Evolutionary conservation across 305 asterid genomes (phyloP).

Genomic region (Salvia sclarea): DNA sequence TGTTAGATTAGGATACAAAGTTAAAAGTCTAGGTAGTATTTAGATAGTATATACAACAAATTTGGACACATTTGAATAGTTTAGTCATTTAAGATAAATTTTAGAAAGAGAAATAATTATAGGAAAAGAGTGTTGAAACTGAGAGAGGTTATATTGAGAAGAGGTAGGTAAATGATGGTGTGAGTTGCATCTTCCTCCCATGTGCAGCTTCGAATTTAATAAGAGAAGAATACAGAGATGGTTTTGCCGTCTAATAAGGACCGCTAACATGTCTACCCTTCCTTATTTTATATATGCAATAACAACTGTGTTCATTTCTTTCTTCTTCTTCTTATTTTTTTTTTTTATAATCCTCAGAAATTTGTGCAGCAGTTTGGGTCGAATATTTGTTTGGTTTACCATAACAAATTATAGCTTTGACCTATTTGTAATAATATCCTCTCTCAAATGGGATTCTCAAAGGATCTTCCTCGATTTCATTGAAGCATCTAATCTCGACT

Average conservation of each 20-base stretch:
- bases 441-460: constrained; percentile 33
- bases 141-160: constrained; percentile 3
- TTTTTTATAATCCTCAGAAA: not conserved
- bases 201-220: constrained; percentile 45
- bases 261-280: constrained; percentile 43
- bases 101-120: no score
- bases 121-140: no score
- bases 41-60: no score
- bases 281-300: not conserved
- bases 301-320: constrained; percentile 4
- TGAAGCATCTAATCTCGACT: not conserved
- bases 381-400: constrained; percentile 65
- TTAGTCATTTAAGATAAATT: no score
- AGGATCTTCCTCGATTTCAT: constrained; percentile 18
- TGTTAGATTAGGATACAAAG: no score
- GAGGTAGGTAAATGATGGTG: constrained; percentile 52
- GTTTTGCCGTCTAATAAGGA: constrained; percentile 46
- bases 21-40: no score
- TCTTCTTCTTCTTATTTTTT: not conserved
- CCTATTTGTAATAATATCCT: constrained; percentile 31
- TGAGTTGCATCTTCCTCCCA: constrained; percentile 56
- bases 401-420: constrained; percentile 17
- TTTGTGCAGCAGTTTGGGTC: constrained; percentile 34
- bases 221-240: constrained; percentile 36
- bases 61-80: no score